A percentile compares a stretch with the other conserved stretches of the same genome.
phyloP scores from a whole-genome alignment of 345 rosid genomes.

The Euphorbia peplus region DNA sequence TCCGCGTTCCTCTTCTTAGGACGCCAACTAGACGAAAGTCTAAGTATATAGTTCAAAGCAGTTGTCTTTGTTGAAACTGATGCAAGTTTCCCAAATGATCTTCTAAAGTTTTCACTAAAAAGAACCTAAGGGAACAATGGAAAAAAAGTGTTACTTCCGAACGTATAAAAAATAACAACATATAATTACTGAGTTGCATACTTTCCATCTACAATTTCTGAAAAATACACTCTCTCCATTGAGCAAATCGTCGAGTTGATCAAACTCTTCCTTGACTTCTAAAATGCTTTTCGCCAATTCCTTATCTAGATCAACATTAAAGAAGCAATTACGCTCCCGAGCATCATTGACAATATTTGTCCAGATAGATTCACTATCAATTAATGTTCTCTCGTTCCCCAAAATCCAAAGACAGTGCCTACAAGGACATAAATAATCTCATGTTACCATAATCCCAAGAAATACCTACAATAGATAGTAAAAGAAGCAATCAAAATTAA shows the following conservation, averaged over 20 bases:
- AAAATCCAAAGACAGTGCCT: conserved; percentile 59
- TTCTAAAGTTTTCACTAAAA: conserved; percentile 45
- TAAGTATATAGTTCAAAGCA: conserved; percentile 30
- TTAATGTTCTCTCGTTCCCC: conserved; percentile 42
- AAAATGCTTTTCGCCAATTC: conserved; percentile 33
- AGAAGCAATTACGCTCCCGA: conserved; percentile 41
- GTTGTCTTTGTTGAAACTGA: conserved; percentile 21
- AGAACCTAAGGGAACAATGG: conserved; percentile 33
- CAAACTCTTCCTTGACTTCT: conserved; percentile 35
- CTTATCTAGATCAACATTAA: conserved; percentile 37
- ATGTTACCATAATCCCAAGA: neutral
- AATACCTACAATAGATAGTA: too few species aligned
- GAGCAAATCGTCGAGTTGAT: conserved; percentile 44
- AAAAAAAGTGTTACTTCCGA: neutral
- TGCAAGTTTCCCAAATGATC: conserved; percentile 44
- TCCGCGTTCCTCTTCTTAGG: conserved; percentile 40
- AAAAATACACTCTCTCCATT: conserved; percentile 29
- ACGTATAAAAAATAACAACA: neutral
- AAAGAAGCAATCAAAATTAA: neutral
- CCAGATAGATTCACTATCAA: conserved; percentile 38
- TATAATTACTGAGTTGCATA: conserved; percentile 3
- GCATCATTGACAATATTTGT: conserved; percentile 35
- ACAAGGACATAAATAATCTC: neutral
- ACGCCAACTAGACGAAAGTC: conserved; percentile 50
- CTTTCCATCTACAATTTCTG: conserved; percentile 48